phyloP scores from a whole-genome alignment of 2,329 filamentous ascomycete genomes.

The Fusarium sarcochroum region DNA sequence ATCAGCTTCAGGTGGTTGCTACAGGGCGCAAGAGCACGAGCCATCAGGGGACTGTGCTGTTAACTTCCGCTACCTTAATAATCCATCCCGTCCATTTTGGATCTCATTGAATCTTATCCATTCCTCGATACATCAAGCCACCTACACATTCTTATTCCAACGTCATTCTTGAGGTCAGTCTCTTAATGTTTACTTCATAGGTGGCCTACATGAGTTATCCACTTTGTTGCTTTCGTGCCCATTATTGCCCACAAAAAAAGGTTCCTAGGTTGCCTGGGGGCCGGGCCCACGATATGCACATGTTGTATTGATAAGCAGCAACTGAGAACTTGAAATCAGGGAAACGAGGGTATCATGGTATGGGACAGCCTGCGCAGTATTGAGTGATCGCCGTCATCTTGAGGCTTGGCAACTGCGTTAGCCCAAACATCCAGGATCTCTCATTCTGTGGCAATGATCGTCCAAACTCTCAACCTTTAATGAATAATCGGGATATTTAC shows the following conservation, averaged over 20 bases:
- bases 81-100: neutral
- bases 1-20: conserved; percentile 36
- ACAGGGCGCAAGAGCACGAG: conserved; percentile 41
- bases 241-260: conserved; percentile 19
- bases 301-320: conserved; percentile 32
- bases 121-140: neutral
- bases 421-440: neutral
- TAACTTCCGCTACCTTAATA: conserved; percentile 21
- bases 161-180: conserved; percentile 2
- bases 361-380: neutral
- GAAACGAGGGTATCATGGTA: conserved; percentile 26
- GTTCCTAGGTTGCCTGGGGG: conserved; percentile 16
- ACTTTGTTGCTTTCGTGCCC: conserved; percentile 11
- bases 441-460: neutral
- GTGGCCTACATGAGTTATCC: conserved; percentile 2
- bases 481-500: no score
- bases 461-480: neutral
- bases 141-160: neutral
- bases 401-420: conserved; percentile 7
- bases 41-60: conserved; percentile 23
- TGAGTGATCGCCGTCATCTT: neutral
- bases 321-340: conserved; percentile 4
- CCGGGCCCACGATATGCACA: conserved; percentile 13
- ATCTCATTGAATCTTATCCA: neutral
- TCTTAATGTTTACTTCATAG: neutral